Base-by-base conservation (phyloP, 2,329 filamentous ascomycete species). In the Fusarium sp. region DNA sequence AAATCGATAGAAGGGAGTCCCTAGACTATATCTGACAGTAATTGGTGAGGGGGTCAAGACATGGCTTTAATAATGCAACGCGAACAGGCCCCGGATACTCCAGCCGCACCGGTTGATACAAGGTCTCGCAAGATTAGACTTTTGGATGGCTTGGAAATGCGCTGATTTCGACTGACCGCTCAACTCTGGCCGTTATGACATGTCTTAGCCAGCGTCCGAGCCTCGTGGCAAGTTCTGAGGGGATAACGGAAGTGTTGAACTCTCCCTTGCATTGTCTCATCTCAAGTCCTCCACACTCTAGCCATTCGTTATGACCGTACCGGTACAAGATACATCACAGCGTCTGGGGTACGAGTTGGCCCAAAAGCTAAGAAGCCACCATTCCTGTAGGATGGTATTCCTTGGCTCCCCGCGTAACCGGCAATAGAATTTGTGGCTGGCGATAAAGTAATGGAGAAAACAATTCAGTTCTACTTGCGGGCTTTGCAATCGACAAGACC, bases 161-260 rank as follows among this genome's bases (percentile, higher is more conserved):
- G 14, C 21, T 56, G n/a, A 34, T 34, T 56, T 11, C 24, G 15
- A 15, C 19, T 20, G 32, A 23, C 17, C 11, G 9, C 19, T 45
- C 20, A 42, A 39, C 42, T 28, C 50, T 23, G 46, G 26, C 26
- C 26, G 21, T 4, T 15, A 10, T n/a, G n/a, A 36, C 34, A n/a
- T 44, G 34, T 46, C 40, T 51, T 39, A 49, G 26, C 23, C 7
- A 20, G n/a, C 21, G 32, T n/a, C 28, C 19, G 5, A 56, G 15
- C 58, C 45, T 58, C 51, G 51, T 58, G 59, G 59, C 20, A 42
- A n/a, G 38, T 19, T 26, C 17, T 11, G 20, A 46, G 40, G 58
- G 24, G 46, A 24, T 39, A 15, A 32, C 23, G 21, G 49, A 17
- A 1, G 6, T 10, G 20, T 38, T 21, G 23, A 28, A 28, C 11